A percentile compares a stretch with the other conserved stretches of the same genome.
Evolutionary conservation across 1,139 yeast genomes (phyloP).

Genomic region (Suhomyces panamericanus): DNA sequence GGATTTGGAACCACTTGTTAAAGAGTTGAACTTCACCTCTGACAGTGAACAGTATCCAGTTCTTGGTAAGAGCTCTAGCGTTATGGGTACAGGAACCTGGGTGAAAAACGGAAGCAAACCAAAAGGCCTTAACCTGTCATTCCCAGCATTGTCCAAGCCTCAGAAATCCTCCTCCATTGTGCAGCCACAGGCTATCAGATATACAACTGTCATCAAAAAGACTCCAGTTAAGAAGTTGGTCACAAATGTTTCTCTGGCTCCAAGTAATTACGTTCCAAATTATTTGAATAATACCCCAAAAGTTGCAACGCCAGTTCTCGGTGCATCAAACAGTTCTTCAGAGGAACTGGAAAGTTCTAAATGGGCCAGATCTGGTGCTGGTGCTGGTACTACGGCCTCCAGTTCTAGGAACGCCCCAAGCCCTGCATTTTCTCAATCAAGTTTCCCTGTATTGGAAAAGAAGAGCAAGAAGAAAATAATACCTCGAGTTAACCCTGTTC

Average conservation of each 20-base stretch:
- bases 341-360: slow-evolving; percentile 4
- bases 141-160: slow-evolving; percentile 56
- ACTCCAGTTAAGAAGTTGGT: slow-evolving; percentile 17
- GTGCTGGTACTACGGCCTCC: slow-evolving; percentile 2
- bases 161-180: slow-evolving; percentile 21
- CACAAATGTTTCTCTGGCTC: slow-evolving; percentile 20
- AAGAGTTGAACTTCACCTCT: slow-evolving; percentile 22
- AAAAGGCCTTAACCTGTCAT: slow-evolving; percentile 35
- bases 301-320: slow-evolving; percentile 17
- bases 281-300: slow-evolving; percentile 29
- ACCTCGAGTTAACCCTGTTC: slow-evolving; percentile 43
- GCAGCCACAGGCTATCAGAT: slow-evolving; percentile 22
- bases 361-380: slow-evolving; percentile 9
- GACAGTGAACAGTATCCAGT: slow-evolving; percentile 34
- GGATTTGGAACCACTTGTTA: slow-evolving; percentile 27
- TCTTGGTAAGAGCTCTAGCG: slow-evolving; percentile 23
- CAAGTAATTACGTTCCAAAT: slow-evolving; percentile 29
- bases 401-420: slow-evolving; percentile 5
- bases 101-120: slow-evolving; percentile 19
- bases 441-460: slow-evolving; percentile 45
- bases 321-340: slow-evolving; percentile 12
- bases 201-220: slow-evolving; percentile 43
- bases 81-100: slow-evolving; percentile 27
- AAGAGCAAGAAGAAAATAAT: slow-evolving; percentile 34
- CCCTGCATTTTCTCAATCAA: slow-evolving; percentile 16